Conservation (phyloP, 2,329 filamentous ascomycete genomes). For the Paraphaeosphaeria minitans region DNA sequence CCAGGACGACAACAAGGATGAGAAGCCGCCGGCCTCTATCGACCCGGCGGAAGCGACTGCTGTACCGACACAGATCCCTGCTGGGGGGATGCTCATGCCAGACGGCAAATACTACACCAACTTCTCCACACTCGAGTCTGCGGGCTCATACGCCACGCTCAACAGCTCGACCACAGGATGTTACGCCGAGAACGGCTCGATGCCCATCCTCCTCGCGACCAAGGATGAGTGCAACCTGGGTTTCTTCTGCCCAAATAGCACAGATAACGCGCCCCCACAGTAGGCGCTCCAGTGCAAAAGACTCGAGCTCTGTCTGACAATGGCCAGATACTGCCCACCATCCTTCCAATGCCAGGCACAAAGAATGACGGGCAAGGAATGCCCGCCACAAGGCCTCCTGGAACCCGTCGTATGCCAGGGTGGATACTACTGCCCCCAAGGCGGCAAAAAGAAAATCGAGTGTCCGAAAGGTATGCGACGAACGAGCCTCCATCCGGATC, state of each 20-base stretch:
- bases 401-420: slow-evolving; percentile 13
- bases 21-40: background rate
- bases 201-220: slow-evolving; percentile 8
- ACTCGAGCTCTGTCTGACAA: background rate
- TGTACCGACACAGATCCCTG: background rate
- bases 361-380: slow-evolving; percentile 1
- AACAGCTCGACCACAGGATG: slow-evolving; percentile 14
- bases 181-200: slow-evolving; percentile 12
- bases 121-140: slow-evolving; percentile 11
- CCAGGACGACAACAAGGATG: background rate
- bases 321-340: slow-evolving; percentile 8
- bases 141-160: background rate
- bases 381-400: slow-evolving; percentile 10
- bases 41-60: background rate
- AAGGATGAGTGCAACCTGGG: slow-evolving; percentile 11
- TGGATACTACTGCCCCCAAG: slow-evolving; percentile 15
- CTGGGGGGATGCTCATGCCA: background rate
- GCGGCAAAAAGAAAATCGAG: slow-evolving; percentile 10
- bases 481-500: background rate
- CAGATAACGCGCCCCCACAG: slow-evolving; percentile 11
- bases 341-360: slow-evolving; percentile 1
- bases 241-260: slow-evolving; percentile 14
- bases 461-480: slow-evolving; percentile 14
- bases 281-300: background rate
- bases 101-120: slow-evolving; percentile 6